Conservation (phyloP, 352 stramenopile genomes). For the Globisporangium radiosum region DNA sequence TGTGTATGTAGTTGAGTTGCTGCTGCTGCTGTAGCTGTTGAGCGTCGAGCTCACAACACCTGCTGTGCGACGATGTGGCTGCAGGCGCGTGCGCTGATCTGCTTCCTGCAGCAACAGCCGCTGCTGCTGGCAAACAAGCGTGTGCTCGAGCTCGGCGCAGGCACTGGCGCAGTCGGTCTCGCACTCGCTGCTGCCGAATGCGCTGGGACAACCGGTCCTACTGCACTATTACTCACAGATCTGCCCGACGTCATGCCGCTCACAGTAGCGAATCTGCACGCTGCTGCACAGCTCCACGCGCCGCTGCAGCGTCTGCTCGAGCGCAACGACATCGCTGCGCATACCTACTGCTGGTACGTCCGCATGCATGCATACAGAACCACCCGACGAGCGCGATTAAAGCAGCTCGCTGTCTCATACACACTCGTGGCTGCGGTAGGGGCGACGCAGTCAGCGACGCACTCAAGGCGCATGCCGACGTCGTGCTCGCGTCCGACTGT, state of each 20-base stretch:
- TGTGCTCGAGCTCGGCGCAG: conserved; percentile 52
- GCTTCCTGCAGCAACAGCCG: conserved; percentile 26
- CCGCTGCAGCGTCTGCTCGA: conserved; percentile 16
- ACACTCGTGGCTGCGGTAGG: background rate
- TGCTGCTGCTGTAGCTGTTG: background rate
- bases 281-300: conserved; percentile 16
- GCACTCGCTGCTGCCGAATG: conserved; percentile 6
- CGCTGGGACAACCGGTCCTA: background rate
- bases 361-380: background rate
- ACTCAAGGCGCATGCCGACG: background rate
- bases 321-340: conserved; percentile 17
- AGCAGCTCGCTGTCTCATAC: no score
- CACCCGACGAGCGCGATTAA: background rate
- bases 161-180: conserved; percentile 43
- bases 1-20: conserved; percentile 6
- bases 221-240: conserved; percentile 49
- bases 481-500: conserved; percentile 60
- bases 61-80: no score
- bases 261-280: conserved; percentile 26
- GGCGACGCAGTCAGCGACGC: conserved; percentile 3
- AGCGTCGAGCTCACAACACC: no score
- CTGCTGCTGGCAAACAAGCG: conserved; percentile 21
- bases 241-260: conserved; percentile 40
- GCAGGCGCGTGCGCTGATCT: conserved; percentile 39
- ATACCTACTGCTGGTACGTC: conserved; percentile 34